Evolutionary conservation across 371 early-diverging fungal genomes (phyloP).

Genomic region (Funneliformis caledonium): DNA sequence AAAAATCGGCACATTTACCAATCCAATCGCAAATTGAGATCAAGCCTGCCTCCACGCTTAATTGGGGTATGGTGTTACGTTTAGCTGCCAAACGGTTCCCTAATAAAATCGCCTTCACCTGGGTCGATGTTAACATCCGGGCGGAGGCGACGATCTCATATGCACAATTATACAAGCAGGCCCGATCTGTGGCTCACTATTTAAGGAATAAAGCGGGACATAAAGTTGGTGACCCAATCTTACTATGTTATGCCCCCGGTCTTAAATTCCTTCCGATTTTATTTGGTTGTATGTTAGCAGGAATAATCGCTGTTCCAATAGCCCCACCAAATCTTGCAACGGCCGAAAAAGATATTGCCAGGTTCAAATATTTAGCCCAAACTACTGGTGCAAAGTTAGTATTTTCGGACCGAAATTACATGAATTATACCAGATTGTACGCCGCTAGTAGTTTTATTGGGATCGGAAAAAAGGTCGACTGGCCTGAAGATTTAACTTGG

Average conservation of each 20-base stretch:
- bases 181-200: slow-evolving; percentile 23
- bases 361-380: slow-evolving; percentile 8
- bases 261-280: slow-evolving; percentile 33
- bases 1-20: slow-evolving; percentile 25
- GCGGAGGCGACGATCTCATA: slow-evolving; percentile 2
- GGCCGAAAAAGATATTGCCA: slow-evolving; percentile 33
- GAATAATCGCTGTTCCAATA: slow-evolving; percentile 27
- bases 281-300: slow-evolving; percentile 31
- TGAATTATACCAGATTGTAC: slow-evolving; percentile 13
- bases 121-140: slow-evolving; percentile 3
- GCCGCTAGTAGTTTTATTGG: slow-evolving; percentile 19
- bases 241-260: slow-evolving; percentile 36
- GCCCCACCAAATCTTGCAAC: slow-evolving; percentile 34
- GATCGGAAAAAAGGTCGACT: slow-evolving; percentile 17
- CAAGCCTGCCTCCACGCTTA: slow-evolving; percentile 4
- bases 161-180: slow-evolving; percentile 13
- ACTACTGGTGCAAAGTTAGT: slow-evolving; percentile 19
- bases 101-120: slow-evolving; percentile 14
- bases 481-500: slow-evolving; percentile 35
- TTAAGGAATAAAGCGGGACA: not conserved
- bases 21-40: not conserved
- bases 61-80: slow-evolving; percentile 9
- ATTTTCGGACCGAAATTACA: slow-evolving; percentile 20
- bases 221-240: slow-evolving; percentile 27
- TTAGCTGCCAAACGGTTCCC: slow-evolving; percentile 18